Base-by-base conservation (phyloP, 352 stramenopile species). In the Phytopythium boreale region DNA sequence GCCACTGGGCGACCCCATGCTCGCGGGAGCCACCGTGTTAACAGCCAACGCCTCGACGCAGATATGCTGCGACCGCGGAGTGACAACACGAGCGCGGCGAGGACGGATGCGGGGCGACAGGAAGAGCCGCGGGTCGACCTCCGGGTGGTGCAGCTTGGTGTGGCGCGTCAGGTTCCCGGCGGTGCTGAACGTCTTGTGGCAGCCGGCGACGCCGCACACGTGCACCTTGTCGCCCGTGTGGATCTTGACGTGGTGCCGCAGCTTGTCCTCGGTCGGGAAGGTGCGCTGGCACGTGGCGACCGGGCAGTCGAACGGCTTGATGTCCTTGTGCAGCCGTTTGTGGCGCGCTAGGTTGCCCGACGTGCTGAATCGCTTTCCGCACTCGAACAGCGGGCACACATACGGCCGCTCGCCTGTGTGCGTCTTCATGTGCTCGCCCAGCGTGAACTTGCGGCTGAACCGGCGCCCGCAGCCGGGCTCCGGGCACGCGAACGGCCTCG, bases 401-500 rank as follows among this genome's bases (percentile, higher is more conserved):
- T 84, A 80, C 14, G 77, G 77, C 59, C 80, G 82, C 68, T 86
- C 77, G 56, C 77, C 77, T 46, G 77, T 81, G 60, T 87, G 77
- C 4, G 74, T 87, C 63, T 87, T 87, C 61, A 70, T 73, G 61
- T 87, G 77, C 61, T 84, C 75, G 47, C 68, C 81, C 36, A 87
- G 75, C 56, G 77, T 84, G 64, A 86, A 86, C 66, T 84, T 83
- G 67, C 77, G 75, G 59, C 76, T 78, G 51, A 81, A 81, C 50
- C 74, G 70, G 7, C 74, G 65, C n/a, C 68, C 74, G 63, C 74
- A 81, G 56, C 66, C 68, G 26, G 71, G 68, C 56, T 76, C 70
- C 22, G 74, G 59, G 65, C 77, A 86, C 61, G 63, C 64, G 62
- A 85, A 85, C 64, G 74, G 74, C 59, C 74, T 65, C n/a, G 20